Evolutionary conservation across 2,329 filamentous ascomycete species (phyloP).

Genomic region (Pseudopithomyces maydicus): DNA sequence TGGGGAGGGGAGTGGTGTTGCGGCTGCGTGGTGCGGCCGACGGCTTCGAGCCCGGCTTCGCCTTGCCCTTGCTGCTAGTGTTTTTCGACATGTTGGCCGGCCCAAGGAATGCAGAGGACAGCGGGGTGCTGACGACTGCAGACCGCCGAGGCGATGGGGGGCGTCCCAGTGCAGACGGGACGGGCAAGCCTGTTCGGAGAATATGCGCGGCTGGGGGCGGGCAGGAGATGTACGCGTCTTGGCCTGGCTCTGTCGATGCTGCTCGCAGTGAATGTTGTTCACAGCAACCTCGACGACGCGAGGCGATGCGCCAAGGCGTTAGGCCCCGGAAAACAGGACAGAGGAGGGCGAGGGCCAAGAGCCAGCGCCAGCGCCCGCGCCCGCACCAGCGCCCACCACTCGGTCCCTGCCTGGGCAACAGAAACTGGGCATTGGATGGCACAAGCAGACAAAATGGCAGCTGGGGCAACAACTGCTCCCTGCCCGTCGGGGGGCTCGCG

Average conservation of each 20-base stretch:
- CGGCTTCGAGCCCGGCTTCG: slow-evolving; percentile 47
- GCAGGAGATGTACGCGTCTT: too few relatives aligned
- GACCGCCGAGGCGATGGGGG: not conserved
- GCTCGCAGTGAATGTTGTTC: not conserved
- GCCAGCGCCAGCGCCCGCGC: too few relatives aligned
- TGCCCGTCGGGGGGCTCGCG: not conserved
- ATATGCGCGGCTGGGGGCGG: not conserved
- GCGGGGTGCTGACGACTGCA: slow-evolving; percentile 1
- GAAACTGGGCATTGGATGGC: too few relatives aligned
- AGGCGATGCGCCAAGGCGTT: not conserved
- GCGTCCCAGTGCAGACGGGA: not conserved
- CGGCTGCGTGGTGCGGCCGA: slow-evolving; percentile 61
- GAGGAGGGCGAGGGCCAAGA: too few relatives aligned
- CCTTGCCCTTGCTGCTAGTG: slow-evolving; percentile 57
- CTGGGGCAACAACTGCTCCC: too few relatives aligned
- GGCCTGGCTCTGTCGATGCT: not conserved
- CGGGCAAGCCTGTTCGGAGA: not conserved
- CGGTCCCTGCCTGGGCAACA: too few relatives aligned
- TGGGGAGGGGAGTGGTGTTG: slow-evolving; percentile 75
- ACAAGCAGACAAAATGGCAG: too few relatives aligned
- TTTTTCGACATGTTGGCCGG: slow-evolving; percentile 20
- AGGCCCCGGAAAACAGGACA: too few relatives aligned
- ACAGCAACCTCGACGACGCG: not conserved
- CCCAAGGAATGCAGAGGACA: slow-evolving; percentile 15
- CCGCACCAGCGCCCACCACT: too few relatives aligned